Conservation (phyloP, 768 basidiomycete species). For the Tricholomella constricta region DNA sequence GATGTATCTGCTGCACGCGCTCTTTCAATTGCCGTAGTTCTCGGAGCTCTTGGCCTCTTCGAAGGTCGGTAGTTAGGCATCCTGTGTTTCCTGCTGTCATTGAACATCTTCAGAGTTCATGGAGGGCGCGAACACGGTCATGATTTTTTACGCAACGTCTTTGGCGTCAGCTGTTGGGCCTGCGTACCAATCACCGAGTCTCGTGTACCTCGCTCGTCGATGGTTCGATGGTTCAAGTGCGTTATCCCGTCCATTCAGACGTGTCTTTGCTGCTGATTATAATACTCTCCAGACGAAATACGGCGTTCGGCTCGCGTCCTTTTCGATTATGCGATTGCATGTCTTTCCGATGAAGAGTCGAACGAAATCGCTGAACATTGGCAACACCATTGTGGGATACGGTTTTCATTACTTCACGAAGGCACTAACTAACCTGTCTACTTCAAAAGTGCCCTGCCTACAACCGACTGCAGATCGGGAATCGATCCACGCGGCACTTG, state of each 20-base stretch:
- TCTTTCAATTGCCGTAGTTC: constrained; percentile 63
- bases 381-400: constrained; percentile 3
- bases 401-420: neutral
- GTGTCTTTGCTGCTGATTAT: constrained; percentile 1
- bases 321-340: constrained; percentile 74
- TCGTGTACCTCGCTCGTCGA: constrained; percentile 68
- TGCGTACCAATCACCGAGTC: constrained; percentile 64
- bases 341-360: constrained; percentile 69
- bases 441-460: constrained; percentile 66
- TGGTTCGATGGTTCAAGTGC: constrained; percentile 80
- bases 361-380: constrained; percentile 28
- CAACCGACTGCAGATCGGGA: constrained; percentile 65
- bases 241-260: constrained; percentile 17
- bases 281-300: constrained; percentile 56
- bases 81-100: neutral
- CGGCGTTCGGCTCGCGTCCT: constrained; percentile 75
- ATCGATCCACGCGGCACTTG: constrained; percentile 58
- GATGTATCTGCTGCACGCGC: constrained; percentile 70
- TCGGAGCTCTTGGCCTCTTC: constrained; percentile 73
- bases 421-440: constrained; percentile 61
- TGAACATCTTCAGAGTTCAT: constrained; percentile 53
- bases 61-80: constrained; percentile 48
- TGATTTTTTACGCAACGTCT: constrained; percentile 79
- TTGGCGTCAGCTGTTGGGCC: constrained; percentile 63
- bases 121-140: constrained; percentile 69